Evolutionary conservation across 2,329 filamentous ascomycete species (phyloP), one percentile per base, ranked within the genome.

Genomic region (Colletotrichum tofieldiae): DNA sequence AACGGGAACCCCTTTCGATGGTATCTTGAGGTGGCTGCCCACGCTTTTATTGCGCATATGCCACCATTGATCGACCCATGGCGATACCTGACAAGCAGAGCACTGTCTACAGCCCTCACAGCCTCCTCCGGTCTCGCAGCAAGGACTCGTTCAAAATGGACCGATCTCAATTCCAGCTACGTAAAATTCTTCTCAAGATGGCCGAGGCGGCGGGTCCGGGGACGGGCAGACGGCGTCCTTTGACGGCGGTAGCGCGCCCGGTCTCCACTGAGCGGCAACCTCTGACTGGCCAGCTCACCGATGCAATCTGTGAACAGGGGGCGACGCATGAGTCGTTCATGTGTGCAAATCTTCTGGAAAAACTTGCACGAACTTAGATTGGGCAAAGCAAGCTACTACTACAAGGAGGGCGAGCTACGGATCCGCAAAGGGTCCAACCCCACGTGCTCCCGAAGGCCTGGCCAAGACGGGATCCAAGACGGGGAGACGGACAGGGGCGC

Each of bases 301-400:
- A 45, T 26, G 35, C 54, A 43, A 41, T 29, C 55, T 47, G 39
- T 20, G 56, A 51, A 29, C 18, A 43, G 14, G 39, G 32, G 67
- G 62, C 55, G 54, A 47, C 5, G 63, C 63, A 71, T 56, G 63
- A 71, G 55, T 71, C 67, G 55, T 55, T 71, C 62, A 55, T 56
- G 26, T 37, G 35, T n/a, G 52, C 51, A 70, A 45, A 65, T 52
- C 32, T 52, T 45, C 23, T 16, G 32, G 11, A 41, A 56, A 58
- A 58, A 8, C 16, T 26, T 29, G n/a, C 55, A 37, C 55, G 37
- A 9, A 37, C n/a, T 35, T 20, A 23, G 35, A 35, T 35, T 16
- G 37, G 23, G 56, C 6, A 32, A 45, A 32, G 32, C 43, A 45
- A 45, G 23, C 47, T 51, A n/a, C 23, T 18, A 51, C 47, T 51